These are phyloP conservation scores for Pichiaceae sp. DNA, from an alignment of 1,139 yeast species.

Conservation along the genomic window DNA sequence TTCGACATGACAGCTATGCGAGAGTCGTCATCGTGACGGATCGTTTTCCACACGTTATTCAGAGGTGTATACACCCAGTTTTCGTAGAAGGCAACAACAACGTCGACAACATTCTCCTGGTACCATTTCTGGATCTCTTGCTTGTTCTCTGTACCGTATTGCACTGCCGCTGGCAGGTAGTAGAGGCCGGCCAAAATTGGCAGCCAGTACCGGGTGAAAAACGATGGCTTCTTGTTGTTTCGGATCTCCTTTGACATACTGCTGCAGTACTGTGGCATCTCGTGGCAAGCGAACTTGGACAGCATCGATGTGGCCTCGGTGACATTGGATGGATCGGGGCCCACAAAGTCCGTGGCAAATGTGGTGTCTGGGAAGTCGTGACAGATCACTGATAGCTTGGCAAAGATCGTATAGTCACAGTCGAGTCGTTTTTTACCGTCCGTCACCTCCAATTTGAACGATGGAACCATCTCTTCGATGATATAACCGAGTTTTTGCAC, in stretches of 20 bases:
- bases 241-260: conserved; percentile 1
- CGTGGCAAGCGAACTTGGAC: neutral
- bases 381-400: neutral
- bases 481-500: conserved; percentile 29
- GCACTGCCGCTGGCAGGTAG: conserved; percentile 45
- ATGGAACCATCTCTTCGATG: conserved; percentile 24
- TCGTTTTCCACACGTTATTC: conserved; percentile 64
- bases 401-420: neutral
- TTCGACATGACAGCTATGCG: conserved; percentile 72
- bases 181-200: conserved; percentile 23
- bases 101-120: conserved; percentile 50
- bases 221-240: conserved; percentile 36
- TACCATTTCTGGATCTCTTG: conserved; percentile 48
- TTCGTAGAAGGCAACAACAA: conserved; percentile 55
- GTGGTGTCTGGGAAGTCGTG: neutral
- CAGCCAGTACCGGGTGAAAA: conserved; percentile 64
- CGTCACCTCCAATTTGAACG: neutral
- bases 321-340: neutral
- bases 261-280: conserved; percentile 7
- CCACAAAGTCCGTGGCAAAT: neutral
- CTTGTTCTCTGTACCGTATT: conserved; percentile 37
- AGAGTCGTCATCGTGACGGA: conserved; percentile 70
- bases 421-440: neutral
- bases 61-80: conserved; percentile 84
- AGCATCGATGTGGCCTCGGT: neutral